Base-by-base conservation (phyloP, 768 basidiomycete species). In the Lactarius trivialis region DNA sequence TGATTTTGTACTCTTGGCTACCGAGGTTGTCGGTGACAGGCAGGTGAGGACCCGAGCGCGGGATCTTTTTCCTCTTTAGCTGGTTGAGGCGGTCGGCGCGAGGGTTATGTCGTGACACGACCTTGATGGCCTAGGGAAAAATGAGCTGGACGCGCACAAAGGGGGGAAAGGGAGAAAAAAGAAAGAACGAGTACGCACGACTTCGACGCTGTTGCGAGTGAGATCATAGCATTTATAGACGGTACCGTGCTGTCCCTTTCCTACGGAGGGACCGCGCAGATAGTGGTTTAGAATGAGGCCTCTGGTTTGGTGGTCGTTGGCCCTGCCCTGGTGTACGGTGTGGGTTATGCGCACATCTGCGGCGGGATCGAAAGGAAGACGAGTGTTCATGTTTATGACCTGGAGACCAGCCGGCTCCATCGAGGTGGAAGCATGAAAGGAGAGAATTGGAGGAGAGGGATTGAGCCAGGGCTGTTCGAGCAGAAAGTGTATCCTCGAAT, bases 231-330 rank as follows among this genome's bases (percentile, higher is more conserved):
- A 91, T 4, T 89, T 77, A 74, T 85, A 89, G 64, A 98, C 95
- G 70, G 88, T 85, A 53, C 95, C 95, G 70, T 97, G 94, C 71
- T 92, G 90, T 14, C 95, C 95, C 61, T 82, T 83, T 24, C 95
- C 95, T 24, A 97, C 85, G 69, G 82, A 82, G 59, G 81, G 78
- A 57, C 85, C 78, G 60, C 93, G 84, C 53, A 85, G 77, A 73
- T 96, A 98, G 73, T 95, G 90, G 77, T 98, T 98, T 67, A 97
- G 74, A 76, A 86, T 82, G 67, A 61, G 67, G 24, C 66, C 65
- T n/a, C 48, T 78, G 74, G 68, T 70, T 55, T 63, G 75, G 75
- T 56, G 17, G 45, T 61, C 41, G 73, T 73, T 57, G 75, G 76
- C 71, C 63, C 75, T 74, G 58, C 75, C 34, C 61, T 64, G 49